A percentile compares a stretch with the other conserved stretches of the same genome.
These are phyloP conservation scores for Pelargonium citronellum DNA, from an alignment of 441 rosid genomes.

Conservation along the genomic window DNA sequence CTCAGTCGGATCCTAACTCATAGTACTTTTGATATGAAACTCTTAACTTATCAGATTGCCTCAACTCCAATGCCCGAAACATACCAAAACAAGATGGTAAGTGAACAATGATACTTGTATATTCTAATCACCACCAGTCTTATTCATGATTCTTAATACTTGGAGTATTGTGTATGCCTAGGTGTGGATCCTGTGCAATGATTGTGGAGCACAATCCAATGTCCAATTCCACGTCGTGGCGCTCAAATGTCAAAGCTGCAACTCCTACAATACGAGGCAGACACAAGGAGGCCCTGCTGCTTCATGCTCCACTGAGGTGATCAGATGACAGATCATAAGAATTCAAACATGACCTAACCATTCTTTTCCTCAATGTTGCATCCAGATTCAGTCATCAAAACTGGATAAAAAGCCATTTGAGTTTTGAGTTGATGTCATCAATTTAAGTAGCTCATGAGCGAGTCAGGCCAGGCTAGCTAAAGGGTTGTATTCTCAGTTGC, in stretches of 20 bases:
- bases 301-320: conserved; percentile 52
- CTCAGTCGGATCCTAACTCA: neutral
- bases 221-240: conserved; percentile 66
- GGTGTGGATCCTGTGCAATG: conserved; percentile 98
- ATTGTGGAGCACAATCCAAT: conserved; percentile 51
- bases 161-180: conserved; percentile 15
- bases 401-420: too few relatives aligned
- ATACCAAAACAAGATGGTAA: conserved; percentile 65
- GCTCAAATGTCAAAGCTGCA: conserved; percentile 60
- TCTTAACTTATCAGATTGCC: conserved; percentile 45
- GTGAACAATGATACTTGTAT: neutral
- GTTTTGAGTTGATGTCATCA: neutral
- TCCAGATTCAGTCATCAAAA: neutral
- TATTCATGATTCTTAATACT: neutral
- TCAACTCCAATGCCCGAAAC: conserved; percentile 67
- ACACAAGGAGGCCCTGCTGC: conserved; percentile 43
- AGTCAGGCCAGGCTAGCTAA: neutral
- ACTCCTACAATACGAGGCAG: conserved; percentile 73
- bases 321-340: conserved; percentile 28
- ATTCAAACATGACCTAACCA: neutral
- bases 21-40: neutral
- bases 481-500: neutral
- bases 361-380: neutral
- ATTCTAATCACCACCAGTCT: neutral
- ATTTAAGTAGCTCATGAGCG: neutral